phyloP scores from a whole-genome alignment of 768 basidiomycete species.

The Rhodotorula diobovata region DNA sequence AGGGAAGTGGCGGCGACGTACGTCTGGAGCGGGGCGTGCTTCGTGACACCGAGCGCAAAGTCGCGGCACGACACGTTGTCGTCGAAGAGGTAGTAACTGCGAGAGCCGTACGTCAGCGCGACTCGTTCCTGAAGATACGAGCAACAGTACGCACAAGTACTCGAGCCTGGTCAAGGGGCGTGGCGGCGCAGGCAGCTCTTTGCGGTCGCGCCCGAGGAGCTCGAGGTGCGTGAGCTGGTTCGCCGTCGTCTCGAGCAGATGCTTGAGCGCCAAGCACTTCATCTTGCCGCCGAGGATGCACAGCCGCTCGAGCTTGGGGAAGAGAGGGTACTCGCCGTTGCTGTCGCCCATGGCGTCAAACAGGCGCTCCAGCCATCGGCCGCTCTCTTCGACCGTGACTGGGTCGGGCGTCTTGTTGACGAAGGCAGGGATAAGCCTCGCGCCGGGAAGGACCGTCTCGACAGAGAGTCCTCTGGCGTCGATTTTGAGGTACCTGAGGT shows the following conservation, averaged over 20 bases:
- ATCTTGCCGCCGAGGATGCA: neutral
- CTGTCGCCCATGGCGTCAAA: neutral
- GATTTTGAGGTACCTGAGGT: neutral
- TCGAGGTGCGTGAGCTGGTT: neutral
- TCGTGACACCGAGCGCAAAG: neutral
- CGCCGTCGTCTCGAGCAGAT: neutral
- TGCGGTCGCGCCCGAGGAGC: neutral
- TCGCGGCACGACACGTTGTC: neutral
- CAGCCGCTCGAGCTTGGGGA: neutral
- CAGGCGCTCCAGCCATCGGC: neutral
- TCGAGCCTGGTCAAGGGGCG: neutral
- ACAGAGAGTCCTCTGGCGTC: neutral
- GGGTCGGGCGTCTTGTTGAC: neutral
- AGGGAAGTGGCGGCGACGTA: neutral
- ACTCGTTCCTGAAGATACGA: too few relatives aligned
- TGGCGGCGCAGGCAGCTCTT: neutral
- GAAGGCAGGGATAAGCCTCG: too few relatives aligned
- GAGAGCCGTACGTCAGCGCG: neutral
- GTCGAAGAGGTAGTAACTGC: neutral
- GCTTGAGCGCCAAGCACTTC: neutral
- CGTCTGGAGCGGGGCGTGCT: neutral
- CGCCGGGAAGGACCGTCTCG: neutral
- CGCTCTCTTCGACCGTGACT: neutral
- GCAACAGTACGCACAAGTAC: neutral
- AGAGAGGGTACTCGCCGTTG: conserved; percentile 2